These are phyloP conservation scores for Xylariaceae sp. DNA, from an alignment of 2,329 filamentous ascomycete species.

Conservation along the genomic window DNA sequence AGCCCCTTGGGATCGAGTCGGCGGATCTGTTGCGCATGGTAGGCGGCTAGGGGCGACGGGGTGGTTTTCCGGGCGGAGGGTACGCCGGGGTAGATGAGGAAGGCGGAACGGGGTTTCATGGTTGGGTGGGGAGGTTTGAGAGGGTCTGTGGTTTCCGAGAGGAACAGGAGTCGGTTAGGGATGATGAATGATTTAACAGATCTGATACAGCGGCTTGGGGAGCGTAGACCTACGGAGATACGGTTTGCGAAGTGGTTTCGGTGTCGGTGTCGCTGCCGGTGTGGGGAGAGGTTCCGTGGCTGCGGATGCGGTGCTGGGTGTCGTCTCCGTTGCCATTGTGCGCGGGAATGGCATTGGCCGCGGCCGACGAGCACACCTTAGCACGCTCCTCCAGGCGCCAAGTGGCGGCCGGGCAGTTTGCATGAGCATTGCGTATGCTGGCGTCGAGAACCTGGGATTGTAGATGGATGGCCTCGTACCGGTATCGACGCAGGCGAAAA, in stretches of 20 bases:
- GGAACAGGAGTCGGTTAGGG: background rate
- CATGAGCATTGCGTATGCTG: slow-evolving; percentile 51
- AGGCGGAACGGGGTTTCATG: slow-evolving; percentile 38
- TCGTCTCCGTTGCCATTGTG: slow-evolving; percentile 44
- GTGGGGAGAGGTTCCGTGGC: background rate
- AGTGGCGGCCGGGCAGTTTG: slow-evolving; percentile 61
- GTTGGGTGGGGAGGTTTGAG: background rate
- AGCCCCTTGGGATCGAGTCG: slow-evolving; percentile 80
- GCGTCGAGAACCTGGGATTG: background rate
- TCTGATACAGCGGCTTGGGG: background rate
- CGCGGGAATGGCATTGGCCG: slow-evolving; percentile 37
- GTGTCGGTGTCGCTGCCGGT: slow-evolving; percentile 14
- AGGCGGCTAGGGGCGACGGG: slow-evolving; percentile 63
- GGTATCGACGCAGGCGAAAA: slow-evolving; percentile 11
- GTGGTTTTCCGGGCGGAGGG: slow-evolving; percentile 52
- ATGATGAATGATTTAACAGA: background rate
- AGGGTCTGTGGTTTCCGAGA: slow-evolving; percentile 5
- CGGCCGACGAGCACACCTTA: slow-evolving; percentile 56
- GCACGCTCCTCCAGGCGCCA: slow-evolving; percentile 63
- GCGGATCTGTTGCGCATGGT: slow-evolving; percentile 65
- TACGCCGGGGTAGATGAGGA: slow-evolving; percentile 53
- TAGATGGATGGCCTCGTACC: background rate
- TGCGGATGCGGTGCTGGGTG: slow-evolving; percentile 9
- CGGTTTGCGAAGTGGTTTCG: slow-evolving; percentile 19
- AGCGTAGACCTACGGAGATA: slow-evolving; percentile 19